Evolutionary conservation across 1,139 yeast genomes (phyloP).

Genomic region (Yarrowia galli): DNA sequence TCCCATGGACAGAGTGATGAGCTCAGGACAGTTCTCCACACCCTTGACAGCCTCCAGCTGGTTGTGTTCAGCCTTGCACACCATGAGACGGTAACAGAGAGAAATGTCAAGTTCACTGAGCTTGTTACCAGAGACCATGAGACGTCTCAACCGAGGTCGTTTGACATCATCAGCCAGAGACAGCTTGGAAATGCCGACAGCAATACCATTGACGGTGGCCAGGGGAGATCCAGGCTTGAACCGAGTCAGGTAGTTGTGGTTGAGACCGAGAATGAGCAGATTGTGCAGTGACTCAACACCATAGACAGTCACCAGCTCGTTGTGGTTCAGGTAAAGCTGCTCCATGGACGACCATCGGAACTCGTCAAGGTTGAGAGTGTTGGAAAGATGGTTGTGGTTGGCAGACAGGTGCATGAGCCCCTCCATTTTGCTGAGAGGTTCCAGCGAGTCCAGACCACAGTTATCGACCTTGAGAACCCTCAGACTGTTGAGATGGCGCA

Average conservation of each 20-base stretch:
- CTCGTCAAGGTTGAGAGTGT: conserved; percentile 44
- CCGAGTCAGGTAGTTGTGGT: conserved; percentile 31
- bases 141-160: conserved; percentile 7
- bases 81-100: conserved; percentile 26
- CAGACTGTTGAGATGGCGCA: conserved; percentile 48
- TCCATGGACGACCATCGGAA: conserved; percentile 45
- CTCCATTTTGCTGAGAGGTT: conserved; percentile 47
- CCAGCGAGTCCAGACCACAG: conserved; percentile 46
- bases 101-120: conserved; percentile 8
- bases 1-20: conserved; percentile 17
- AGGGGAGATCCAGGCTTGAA: conserved; percentile 29
- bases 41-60: not conserved
- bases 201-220: conserved; percentile 17
- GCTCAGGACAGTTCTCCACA: conserved; percentile 2
- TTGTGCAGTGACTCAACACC: conserved; percentile 16
- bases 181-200: conserved; percentile 6
- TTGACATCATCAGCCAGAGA: not conserved
- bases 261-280: conserved; percentile 25
- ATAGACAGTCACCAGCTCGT: conserved; percentile 22
- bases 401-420: conserved; percentile 48
- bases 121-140: conserved; percentile 22
- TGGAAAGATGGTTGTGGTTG: conserved; percentile 45
- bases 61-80: conserved; percentile 18
- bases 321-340: conserved; percentile 42
- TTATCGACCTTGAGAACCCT: conserved; percentile 48